Percentiles rank a stretch among this genome's conserved stretches.
Conservation (phyloP, 257 asterid species). For the Jacaranda mimosifolia region DNA sequence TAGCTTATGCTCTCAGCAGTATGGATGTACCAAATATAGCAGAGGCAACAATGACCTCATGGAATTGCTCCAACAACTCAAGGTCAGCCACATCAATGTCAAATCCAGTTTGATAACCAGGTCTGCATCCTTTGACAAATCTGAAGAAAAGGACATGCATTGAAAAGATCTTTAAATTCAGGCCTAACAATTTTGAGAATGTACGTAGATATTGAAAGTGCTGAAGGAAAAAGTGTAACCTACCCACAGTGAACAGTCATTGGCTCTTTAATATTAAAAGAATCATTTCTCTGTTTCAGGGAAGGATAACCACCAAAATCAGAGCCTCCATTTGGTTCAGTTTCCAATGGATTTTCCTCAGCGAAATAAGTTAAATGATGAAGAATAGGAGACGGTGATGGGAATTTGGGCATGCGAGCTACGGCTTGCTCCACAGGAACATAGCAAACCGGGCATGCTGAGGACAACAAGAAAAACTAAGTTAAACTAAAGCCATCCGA, state of each 20-base stretch:
- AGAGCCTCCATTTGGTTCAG: constrained; percentile 81
- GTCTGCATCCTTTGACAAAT: constrained; percentile 88
- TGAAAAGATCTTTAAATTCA: constrained; percentile 21
- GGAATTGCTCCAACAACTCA: constrained; percentile 69
- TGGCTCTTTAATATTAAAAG: constrained; percentile 70
- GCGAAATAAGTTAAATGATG: constrained; percentile 73
- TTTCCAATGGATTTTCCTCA: constrained; percentile 63
- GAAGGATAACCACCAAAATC: constrained; percentile 98
- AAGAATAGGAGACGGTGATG: constrained; percentile 75
- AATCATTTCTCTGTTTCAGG: constrained; percentile 72
- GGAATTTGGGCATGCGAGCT: constrained; percentile 77
- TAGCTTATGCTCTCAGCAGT: constrained; percentile 44
- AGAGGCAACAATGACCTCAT: constrained; percentile 93
- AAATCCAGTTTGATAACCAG: constrained; percentile 85
- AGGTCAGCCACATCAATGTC: constrained; percentile 86
- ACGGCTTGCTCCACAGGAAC: constrained; percentile 84
- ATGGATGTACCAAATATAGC: constrained; percentile 81
- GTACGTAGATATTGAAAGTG: background rate
- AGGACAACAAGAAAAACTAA: constrained; percentile 39
- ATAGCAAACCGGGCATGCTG: constrained; percentile 97
- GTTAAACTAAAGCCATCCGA: constrained; percentile 21
- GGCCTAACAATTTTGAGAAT: constrained; percentile 11
- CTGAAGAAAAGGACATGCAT: constrained; percentile 50
- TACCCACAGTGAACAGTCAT: constrained; percentile 99
- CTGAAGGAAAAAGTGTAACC: constrained; percentile 43